Percentiles rank a stretch among this genome's conserved stretches.
Evolutionary conservation across 2,329 filamentous ascomycete species (phyloP).

Genomic region (Ophiocordyceps sinensis): DNA sequence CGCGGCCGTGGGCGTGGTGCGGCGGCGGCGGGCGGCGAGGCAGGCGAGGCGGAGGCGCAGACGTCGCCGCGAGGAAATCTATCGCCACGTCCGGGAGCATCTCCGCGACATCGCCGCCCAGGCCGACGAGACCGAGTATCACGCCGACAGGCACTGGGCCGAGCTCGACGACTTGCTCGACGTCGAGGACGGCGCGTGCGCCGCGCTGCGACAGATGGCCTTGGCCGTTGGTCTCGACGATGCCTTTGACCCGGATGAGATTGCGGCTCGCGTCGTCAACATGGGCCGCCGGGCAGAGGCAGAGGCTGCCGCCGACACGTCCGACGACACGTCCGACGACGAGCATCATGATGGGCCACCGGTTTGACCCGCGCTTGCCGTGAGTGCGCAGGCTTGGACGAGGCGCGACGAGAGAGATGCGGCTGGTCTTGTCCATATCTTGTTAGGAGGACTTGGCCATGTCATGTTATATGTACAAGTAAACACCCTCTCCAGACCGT

Average conservation of each 20-base stretch:
- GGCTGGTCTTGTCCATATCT: not conserved
- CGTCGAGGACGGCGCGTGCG: constrained; percentile 1
- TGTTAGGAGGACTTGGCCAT: not conserved
- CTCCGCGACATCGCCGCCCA: constrained; percentile 5
- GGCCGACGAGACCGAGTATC: constrained; percentile 4
- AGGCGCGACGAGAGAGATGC: not conserved
- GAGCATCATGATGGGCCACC: not conserved
- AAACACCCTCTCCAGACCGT: constrained; percentile 3
- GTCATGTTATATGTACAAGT: constrained; percentile 5
- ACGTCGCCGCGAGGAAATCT: constrained; percentile 8
- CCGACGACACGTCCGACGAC: not conserved
- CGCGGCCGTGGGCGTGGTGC: not conserved
- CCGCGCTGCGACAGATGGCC: constrained; percentile 1
- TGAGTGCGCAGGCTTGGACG: not conserved
- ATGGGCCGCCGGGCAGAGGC: not conserved
- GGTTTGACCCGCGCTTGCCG: too few species aligned
- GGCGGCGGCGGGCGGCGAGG: not conserved
- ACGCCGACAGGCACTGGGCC: constrained; percentile 3
- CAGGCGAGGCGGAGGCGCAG: not conserved
- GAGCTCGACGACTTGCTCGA: constrained; percentile 4
- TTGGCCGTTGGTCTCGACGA: not conserved
- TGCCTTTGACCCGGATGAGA: not conserved
- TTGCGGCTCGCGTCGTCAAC: not conserved
- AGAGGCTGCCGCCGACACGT: not conserved
- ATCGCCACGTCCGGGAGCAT: constrained; percentile 12